phyloP scores from a whole-genome alignment of 352 stramenopile species.

The Globisporangium apiculatum region DNA sequence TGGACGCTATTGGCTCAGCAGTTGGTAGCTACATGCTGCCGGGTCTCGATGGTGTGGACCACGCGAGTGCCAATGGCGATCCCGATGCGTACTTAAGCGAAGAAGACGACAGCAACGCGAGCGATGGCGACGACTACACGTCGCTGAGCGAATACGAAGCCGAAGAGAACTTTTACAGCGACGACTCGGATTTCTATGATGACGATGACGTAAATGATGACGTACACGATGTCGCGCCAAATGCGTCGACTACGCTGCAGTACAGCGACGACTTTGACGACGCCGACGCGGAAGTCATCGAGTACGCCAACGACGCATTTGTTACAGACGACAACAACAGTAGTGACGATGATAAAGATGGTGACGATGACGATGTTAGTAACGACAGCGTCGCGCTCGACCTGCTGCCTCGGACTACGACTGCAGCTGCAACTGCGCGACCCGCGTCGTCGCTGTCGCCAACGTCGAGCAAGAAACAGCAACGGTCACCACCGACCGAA shows the following conservation, averaged over 20 bases:
- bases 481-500: constrained; percentile 28
- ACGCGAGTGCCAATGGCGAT: no score
- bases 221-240: constrained; percentile 35
- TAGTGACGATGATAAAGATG: not conserved
- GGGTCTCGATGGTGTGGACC: no score
- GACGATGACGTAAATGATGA: constrained; percentile 44
- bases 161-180: constrained; percentile 83
- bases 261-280: constrained; percentile 85
- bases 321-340: constrained; percentile 25
- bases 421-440: not conserved
- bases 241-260: constrained; percentile 4
- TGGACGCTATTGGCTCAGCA: constrained; percentile 2
- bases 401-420: not conserved
- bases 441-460: constrained; percentile 10
- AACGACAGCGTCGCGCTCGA: not conserved
- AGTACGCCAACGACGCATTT: constrained; percentile 71
- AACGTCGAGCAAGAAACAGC: constrained; percentile 12
- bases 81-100: no score
- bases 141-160: constrained; percentile 70
- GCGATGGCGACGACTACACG: constrained; percentile 48
- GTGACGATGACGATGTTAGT: not conserved
- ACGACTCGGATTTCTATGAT: constrained; percentile 68
- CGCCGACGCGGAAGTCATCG: constrained; percentile 65
- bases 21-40: no score
- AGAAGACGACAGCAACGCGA: constrained; percentile 4